Evolutionary conservation across 257 asterid genomes (phyloP).

Genomic region (Lycium barbarum): DNA sequence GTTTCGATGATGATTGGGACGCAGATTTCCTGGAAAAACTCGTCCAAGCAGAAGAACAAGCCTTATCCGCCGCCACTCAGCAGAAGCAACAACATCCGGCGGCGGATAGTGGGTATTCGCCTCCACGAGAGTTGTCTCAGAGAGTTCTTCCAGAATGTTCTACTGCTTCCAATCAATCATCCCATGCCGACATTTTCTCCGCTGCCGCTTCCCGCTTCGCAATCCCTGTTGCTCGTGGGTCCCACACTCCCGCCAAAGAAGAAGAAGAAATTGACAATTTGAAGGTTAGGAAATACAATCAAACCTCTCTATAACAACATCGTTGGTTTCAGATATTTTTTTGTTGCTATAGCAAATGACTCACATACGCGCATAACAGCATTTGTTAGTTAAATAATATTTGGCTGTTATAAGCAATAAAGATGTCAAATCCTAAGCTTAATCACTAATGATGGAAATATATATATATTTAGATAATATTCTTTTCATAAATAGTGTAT

Average conservation of each 20-base stretch:
- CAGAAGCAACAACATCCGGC: not conserved
- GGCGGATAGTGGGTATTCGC: constrained; percentile 54
- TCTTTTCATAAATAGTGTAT: too few relatives aligned
- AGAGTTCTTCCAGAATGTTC: constrained; percentile 33
- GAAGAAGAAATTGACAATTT: constrained; percentile 53
- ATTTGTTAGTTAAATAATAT: too few relatives aligned
- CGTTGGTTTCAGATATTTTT: too few relatives aligned
- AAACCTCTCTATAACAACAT: too few relatives aligned
- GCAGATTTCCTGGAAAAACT: constrained; percentile 55
- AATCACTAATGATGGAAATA: too few relatives aligned
- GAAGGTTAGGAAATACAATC: constrained; percentile 57
- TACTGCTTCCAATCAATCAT: too few relatives aligned
- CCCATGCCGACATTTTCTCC: constrained; percentile 15
- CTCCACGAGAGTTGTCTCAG: constrained; percentile 91
- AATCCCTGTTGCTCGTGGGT: constrained; percentile 33
- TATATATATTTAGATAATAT: too few relatives aligned
- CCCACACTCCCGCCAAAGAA: constrained; percentile 42
- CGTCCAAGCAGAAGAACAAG: constrained; percentile 55
- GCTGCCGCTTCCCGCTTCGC: not conserved
- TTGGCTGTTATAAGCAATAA: too few relatives aligned
- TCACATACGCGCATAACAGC: too few relatives aligned
- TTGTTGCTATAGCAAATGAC: too few relatives aligned
- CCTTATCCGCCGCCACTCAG: constrained; percentile 47
- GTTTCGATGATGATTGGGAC: constrained; percentile 74
- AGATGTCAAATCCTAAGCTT: too few relatives aligned